These are phyloP conservation scores for Didymellaceae sp. DNA, from an alignment of 2,329 filamentous ascomycete species.

Conservation along the genomic window DNA sequence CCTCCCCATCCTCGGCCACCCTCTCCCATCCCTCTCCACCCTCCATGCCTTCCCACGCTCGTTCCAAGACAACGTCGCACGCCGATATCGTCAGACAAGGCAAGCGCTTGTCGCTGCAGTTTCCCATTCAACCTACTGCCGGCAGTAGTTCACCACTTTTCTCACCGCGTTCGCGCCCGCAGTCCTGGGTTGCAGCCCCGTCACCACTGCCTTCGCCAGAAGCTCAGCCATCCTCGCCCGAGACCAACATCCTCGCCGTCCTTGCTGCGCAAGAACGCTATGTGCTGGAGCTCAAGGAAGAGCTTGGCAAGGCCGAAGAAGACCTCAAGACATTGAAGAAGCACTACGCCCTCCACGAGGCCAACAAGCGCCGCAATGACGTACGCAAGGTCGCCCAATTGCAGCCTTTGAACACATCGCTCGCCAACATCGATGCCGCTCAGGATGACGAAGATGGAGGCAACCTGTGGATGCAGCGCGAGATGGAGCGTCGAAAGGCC, in stretches of 20 bases:
- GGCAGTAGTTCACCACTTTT: conserved; percentile 40
- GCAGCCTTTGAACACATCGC: conserved; percentile 58
- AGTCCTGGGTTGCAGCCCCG: conserved; percentile 47
- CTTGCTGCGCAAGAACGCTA: conserved; percentile 90
- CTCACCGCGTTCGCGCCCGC: conserved; percentile 46
- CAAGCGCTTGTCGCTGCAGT: conserved; percentile 58
- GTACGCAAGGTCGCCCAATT: conserved; percentile 62
- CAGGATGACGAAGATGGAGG: conserved; percentile 53
- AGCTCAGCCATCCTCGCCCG: conserved; percentile 32
- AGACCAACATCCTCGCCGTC: conserved; percentile 74
- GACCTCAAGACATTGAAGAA: conserved; percentile 80
- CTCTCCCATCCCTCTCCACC: conserved; percentile 23
- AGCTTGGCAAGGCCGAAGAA: conserved; percentile 80
- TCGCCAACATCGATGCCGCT: conserved; percentile 40
- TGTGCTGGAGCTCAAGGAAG: conserved; percentile 89
- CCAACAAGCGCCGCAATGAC: conserved; percentile 75
- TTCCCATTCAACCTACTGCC: conserved; percentile 54
- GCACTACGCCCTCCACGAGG: conserved; percentile 81
- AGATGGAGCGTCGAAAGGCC: conserved; percentile 76
- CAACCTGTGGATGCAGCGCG: conserved; percentile 57
- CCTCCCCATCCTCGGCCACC: conserved; percentile 24
- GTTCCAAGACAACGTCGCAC: conserved; percentile 45
- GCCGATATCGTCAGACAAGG: conserved; percentile 44
- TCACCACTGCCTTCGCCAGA: conserved; percentile 40
- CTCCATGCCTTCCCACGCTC: conserved; percentile 39